Conservation (phyloP, 768 basidiomycete genomes). For the Pisolithus microcarpus region DNA sequence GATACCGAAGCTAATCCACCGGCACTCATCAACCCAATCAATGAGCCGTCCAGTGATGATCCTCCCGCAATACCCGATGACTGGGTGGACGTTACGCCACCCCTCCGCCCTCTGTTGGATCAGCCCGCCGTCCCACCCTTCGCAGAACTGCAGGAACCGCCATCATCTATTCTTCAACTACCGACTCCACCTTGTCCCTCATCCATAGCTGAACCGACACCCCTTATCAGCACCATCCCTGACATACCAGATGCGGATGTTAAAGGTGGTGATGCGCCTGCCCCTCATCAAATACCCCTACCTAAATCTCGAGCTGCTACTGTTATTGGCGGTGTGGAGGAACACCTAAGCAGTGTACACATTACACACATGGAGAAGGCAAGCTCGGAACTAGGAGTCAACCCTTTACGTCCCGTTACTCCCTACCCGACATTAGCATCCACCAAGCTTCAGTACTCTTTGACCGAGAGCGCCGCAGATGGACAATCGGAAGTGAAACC, state of each 20-base stretch:
- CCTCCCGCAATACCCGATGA: constrained; percentile 21
- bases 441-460: constrained; percentile 3
- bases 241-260: constrained; percentile 15
- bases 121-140: constrained; percentile 1
- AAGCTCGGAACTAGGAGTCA: constrained; percentile 19
- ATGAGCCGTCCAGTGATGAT: constrained; percentile 14
- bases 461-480: not conserved
- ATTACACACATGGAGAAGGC: constrained; percentile 14
- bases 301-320: constrained; percentile 27
- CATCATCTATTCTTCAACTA: not conserved
- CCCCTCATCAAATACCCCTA: constrained; percentile 18
- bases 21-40: constrained; percentile 1
- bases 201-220: constrained; percentile 10
- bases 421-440: constrained; percentile 1
- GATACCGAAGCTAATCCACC: not conserved
- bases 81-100: constrained; percentile 21
- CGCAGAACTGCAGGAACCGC: constrained; percentile 1
- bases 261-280: not conserved
- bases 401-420: constrained; percentile 4
- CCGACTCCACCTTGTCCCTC: constrained; percentile 7
- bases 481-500: constrained; percentile 5
- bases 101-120: constrained; percentile 2
- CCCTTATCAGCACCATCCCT: constrained; percentile 7
- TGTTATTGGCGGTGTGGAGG: constrained; percentile 20
- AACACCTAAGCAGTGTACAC: constrained; percentile 15